Evolutionary conservation across 352 stramenopile species (phyloP).

Genomic region (Phytophthora pisi): DNA sequence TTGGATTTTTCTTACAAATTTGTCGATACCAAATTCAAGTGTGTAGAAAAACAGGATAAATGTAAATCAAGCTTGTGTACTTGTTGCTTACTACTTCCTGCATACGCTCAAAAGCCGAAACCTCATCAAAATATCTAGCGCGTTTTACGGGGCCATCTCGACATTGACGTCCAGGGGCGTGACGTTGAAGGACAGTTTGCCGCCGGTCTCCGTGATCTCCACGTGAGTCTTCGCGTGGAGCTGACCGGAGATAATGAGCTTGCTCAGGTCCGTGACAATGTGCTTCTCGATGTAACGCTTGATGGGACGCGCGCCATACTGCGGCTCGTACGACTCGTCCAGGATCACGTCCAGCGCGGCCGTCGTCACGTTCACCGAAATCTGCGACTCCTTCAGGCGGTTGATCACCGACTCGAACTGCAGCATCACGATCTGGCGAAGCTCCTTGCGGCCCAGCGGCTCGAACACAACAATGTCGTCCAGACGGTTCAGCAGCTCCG

Average conservation of each 20-base stretch:
- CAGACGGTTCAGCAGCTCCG: conserved; percentile 97
- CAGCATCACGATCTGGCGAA: conserved; percentile 94
- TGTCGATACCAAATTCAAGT: too few relatives aligned
- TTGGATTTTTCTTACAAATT: too few relatives aligned
- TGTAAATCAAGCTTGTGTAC: background rate
- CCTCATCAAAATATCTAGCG: conserved; percentile 2
- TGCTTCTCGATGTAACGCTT: conserved; percentile 96
- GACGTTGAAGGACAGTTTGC: conserved; percentile 61
- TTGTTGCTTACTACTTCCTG: conserved; percentile 1
- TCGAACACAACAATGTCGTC: conserved; percentile 98
- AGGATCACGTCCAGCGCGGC: conserved; percentile 91
- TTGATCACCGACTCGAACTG: conserved; percentile 91
- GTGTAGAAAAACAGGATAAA: too few relatives aligned
- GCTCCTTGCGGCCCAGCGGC: conserved; percentile 84
- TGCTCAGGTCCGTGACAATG: conserved; percentile 91
- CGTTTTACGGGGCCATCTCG: conserved; percentile 36
- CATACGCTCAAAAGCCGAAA: background rate
- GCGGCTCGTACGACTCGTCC: conserved; percentile 92
- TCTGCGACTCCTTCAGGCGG: conserved; percentile 72
- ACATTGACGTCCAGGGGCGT: conserved; percentile 29
- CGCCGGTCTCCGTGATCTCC: conserved; percentile 49
- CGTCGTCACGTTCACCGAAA: conserved; percentile 77
- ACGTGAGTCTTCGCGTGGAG: conserved; percentile 74
- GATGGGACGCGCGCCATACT: conserved; percentile 95
- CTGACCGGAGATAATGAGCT: conserved; percentile 64